Conservation (phyloP, 2,329 filamentous ascomycete species). For the Fusarium oligoseptatum region DNA sequence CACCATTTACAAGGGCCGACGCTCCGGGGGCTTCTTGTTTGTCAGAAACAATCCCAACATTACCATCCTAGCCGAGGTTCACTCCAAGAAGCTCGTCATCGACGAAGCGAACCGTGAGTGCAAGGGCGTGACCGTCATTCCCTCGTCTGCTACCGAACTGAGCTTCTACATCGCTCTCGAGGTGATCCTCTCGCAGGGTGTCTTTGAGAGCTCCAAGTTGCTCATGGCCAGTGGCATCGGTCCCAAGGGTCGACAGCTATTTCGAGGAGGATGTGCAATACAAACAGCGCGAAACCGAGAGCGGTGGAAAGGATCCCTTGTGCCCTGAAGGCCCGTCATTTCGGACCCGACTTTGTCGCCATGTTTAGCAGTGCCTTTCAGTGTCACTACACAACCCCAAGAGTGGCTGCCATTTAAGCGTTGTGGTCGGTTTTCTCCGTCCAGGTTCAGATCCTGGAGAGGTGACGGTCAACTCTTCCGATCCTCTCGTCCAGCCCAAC, state of each 20-base stretch:
- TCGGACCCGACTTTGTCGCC: conserved; percentile 72
- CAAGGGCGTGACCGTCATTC: conserved; percentile 63
- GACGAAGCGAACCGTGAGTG: conserved; percentile 51
- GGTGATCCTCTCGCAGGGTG: conserved; percentile 64
- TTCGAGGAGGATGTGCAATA: conserved; percentile 65
- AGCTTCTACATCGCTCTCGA: conserved; percentile 63
- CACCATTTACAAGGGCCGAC: conserved; percentile 68
- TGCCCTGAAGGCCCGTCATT: conserved; percentile 69
- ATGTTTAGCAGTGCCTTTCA: conserved; percentile 67
- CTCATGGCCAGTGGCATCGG: conserved; percentile 75
- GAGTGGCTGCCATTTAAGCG: conserved; percentile 65
- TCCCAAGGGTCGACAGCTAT: conserved; percentile 66
- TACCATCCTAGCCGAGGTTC: conserved; percentile 60
- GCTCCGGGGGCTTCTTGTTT: conserved; percentile 64
- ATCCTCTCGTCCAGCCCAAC: conserved; percentile 69
- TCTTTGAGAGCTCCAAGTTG: conserved; percentile 74
- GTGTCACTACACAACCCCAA: conserved; percentile 59
- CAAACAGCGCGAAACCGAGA: conserved; percentile 54
- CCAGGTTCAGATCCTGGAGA: conserved; percentile 60
- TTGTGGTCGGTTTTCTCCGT: conserved; percentile 64
- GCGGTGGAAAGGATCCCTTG: conserved; percentile 65
- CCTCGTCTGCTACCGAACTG: conserved; percentile 51
- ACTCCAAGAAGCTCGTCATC: conserved; percentile 67
- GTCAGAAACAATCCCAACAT: conserved; percentile 67
- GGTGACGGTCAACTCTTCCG: conserved; percentile 67